Conservation (phyloP, 495 filamentous ascomycete species). For the Neurospora tetraspora region DNA sequence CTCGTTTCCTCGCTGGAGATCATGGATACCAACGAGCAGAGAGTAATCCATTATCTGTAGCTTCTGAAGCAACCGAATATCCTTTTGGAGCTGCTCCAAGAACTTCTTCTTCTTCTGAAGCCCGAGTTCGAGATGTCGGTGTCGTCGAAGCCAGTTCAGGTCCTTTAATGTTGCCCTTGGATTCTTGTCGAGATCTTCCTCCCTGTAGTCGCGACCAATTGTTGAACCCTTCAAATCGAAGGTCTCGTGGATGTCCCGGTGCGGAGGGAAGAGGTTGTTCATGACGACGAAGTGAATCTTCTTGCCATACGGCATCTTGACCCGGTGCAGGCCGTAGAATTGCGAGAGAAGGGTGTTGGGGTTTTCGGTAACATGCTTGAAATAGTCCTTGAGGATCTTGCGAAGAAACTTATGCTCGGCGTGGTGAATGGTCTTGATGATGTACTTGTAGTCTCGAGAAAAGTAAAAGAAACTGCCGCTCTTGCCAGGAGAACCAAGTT, state of each 20-base stretch:
- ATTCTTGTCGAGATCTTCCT: slow-evolving; percentile 79
- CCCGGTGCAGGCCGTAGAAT: slow-evolving; percentile 94
- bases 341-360: slow-evolving; percentile 95
- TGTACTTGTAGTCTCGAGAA: slow-evolving; percentile 99
- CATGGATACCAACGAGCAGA: slow-evolving; percentile 88
- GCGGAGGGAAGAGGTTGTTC: slow-evolving; percentile 98
- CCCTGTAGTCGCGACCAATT: slow-evolving; percentile 79
- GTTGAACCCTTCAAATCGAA: slow-evolving; percentile 98
- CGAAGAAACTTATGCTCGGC: slow-evolving; percentile 91
- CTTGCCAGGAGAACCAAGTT: slow-evolving; percentile 94
- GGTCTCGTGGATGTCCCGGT: slow-evolving; percentile 93
- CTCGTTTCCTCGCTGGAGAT: slow-evolving; percentile 79
- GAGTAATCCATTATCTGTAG: slow-evolving; percentile 99
- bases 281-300: slow-evolving; percentile 99
- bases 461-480: slow-evolving; percentile 99
- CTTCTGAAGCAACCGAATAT: slow-evolving; percentile 74
- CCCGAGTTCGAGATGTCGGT: slow-evolving; percentile 78
- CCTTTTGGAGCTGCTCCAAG: slow-evolving; percentile 75
- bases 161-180: slow-evolving; percentile 93
- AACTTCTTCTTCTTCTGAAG: slow-evolving; percentile 77
- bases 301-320: slow-evolving; percentile 95
- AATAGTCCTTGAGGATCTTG: slow-evolving; percentile 88
- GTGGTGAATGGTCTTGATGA: slow-evolving; percentile 99
- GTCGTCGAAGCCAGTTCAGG: slow-evolving; percentile 86
- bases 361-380: slow-evolving; percentile 82